These are phyloP conservation scores for Mucor saturninus DNA, from an alignment of 371 early-diverging fungal genomes.

Conservation along the genomic window DNA sequence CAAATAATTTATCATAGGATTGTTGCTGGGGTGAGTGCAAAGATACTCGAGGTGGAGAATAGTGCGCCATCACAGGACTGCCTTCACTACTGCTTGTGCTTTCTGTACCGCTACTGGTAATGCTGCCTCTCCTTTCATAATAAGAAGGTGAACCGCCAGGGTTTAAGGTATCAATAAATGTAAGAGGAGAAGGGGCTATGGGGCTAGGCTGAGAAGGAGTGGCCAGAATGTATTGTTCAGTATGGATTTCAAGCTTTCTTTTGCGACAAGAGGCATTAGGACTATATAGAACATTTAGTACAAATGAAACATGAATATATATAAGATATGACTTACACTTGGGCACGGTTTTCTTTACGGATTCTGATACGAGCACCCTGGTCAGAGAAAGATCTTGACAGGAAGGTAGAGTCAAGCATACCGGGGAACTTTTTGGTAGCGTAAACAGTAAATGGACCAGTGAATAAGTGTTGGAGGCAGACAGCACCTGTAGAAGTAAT, in stretches of 20 bases:
- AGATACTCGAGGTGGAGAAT: conserved; percentile 10
- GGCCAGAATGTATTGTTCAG: conserved; percentile 7
- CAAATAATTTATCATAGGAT: conserved; percentile 13
- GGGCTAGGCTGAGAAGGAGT: conserved; percentile 7
- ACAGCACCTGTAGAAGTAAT: conserved; percentile 56
- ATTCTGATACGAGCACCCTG: conserved; percentile 58
- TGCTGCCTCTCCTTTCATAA: conserved; percentile 28
- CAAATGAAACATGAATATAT: background rate
- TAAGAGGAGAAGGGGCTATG: background rate
- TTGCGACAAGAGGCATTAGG: conserved; percentile 28
- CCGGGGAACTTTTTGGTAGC: conserved; percentile 92
- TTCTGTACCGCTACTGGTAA: conserved; percentile 37
- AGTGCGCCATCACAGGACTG: conserved; percentile 16
- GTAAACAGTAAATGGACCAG: conserved; percentile 77
- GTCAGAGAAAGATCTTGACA: conserved; percentile 56
- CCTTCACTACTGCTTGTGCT: conserved; percentile 21
- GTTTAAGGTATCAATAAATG: conserved; percentile 6
- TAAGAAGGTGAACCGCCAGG: background rate
- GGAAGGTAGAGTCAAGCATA: conserved; percentile 69
- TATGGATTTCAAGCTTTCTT: conserved; percentile 33
- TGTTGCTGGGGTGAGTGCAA: conserved; percentile 26
- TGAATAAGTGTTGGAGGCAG: conserved; percentile 41
- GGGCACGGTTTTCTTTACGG: conserved; percentile 55
- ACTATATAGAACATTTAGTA: background rate
- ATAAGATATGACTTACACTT: conserved; percentile 32